Evolutionary conservation across 345 rosid genomes (phyloP), one percentile per base, ranked within the genome.

Genomic region (Eucalyptus polybractea): DNA sequence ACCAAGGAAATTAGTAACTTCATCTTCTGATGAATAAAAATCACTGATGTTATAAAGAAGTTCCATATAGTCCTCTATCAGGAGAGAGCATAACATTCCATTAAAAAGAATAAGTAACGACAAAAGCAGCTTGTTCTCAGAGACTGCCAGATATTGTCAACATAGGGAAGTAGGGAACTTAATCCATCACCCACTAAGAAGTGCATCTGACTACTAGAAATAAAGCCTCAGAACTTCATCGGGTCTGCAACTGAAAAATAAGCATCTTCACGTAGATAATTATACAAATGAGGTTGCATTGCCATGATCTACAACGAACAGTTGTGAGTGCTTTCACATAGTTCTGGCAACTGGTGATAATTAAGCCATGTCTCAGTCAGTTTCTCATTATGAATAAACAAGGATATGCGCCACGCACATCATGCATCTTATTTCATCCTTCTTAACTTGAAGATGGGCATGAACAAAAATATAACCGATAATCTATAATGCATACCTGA

Each of bases 401-500:
- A 53, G 27, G 13, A 42, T 44, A 21, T 31, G 49, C 24, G 3
- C 50, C 42, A 19, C 6, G 21, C 44, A 72, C 12, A 5, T 72
- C 27, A 37, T 72, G 81, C 81, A 72, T 19, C 85, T 76, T 76
- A 40, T 40, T 76, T 76, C 85, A 40, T 76, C 45, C 85, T 76
- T 76, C 47, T 76, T 21, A 76, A 76, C 47, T 40, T 21, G 86
- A 29, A 89, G 29, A 44, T 67, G 86, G 86, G 86, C 51, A 42
- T 47, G 50, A 37, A 33, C 80, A 87, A 31, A 19, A 47, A 45
- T 25, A 10, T 19, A 65, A 40, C 51, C 3, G 22, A 45, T 11
- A n/a, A 81, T 22, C 80, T 14, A 51, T 44, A 31, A 47, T 31
- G 62, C 50, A 14, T 88, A 98, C 99, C 99, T 97, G 99, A 91